Conservation (phyloP, 305 asterid genomes). For the Fraxinus angustifolia region DNA sequence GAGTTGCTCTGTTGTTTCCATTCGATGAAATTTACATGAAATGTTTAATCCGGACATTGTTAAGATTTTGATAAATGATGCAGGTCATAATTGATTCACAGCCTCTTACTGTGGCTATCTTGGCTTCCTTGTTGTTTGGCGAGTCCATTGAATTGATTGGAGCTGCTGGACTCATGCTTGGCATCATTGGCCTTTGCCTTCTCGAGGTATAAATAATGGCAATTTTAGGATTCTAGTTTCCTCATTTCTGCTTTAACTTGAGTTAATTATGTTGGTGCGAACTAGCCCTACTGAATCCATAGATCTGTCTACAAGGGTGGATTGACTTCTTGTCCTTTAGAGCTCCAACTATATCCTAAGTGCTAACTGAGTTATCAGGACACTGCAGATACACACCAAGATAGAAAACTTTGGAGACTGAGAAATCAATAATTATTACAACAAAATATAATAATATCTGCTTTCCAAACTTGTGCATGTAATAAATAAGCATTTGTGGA, state of each 20-base stretch:
- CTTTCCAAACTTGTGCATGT: neutral
- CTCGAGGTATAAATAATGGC: conserved; percentile 61
- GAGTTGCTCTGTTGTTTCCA: conserved; percentile 5
- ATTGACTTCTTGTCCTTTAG: conserved; percentile 1
- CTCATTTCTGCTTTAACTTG: conserved; percentile 11
- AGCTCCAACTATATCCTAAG: neutral
- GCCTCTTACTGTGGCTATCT: conserved; percentile 89
- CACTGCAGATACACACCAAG: neutral
- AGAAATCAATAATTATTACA: neutral
- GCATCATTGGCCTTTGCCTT: conserved; percentile 83
- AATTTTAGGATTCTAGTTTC: conserved; percentile 1
- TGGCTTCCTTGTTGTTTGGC: conserved; percentile 81
- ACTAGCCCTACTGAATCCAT: neutral
- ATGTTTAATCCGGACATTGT: conserved; percentile 6
- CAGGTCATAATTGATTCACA: conserved; percentile 98
- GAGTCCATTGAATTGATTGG: conserved; percentile 75
- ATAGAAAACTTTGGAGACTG: neutral
- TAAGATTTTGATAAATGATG: conserved; percentile 28
- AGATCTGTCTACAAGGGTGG: conserved; percentile 7
- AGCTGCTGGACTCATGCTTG: conserved; percentile 81
- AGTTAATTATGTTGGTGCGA: conserved; percentile 6
- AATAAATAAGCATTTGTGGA: neutral
- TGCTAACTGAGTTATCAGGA: conserved; percentile 10
- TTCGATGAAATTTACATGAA: neutral
- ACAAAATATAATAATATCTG: neutral